Conservation (phyloP, 1,139 yeast species). For the Geotrichum europaeum region DNA sequence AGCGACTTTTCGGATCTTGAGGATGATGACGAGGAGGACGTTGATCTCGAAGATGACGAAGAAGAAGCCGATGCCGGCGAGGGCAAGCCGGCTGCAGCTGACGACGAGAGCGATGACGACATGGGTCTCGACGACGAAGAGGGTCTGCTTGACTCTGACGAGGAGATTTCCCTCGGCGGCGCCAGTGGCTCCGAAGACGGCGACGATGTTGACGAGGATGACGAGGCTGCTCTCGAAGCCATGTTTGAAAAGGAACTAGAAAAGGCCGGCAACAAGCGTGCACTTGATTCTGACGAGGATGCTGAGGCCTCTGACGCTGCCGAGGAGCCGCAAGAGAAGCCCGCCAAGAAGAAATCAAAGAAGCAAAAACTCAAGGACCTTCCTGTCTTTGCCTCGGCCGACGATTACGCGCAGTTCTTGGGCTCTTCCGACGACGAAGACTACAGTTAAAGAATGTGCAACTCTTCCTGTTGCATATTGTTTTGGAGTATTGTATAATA, state of each 20-base stretch:
- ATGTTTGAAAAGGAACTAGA: constrained; percentile 18
- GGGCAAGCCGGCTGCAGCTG: constrained; percentile 28
- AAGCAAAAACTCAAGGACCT: constrained; percentile 58
- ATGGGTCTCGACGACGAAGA: constrained; percentile 32
- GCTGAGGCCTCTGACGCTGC: background rate
- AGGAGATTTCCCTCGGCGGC: constrained; percentile 22
- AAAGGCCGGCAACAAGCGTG: constrained; percentile 14
- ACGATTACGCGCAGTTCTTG: constrained; percentile 74
- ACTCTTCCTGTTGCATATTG: too few species aligned
- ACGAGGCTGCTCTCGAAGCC: constrained; percentile 23
- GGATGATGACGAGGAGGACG: constrained; percentile 33
- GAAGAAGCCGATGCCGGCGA: constrained; percentile 34
- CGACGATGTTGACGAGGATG: constrained; percentile 12
- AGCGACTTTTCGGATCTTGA: constrained; percentile 38
- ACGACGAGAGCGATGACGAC: constrained; percentile 23
- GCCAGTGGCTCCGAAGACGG: constrained; percentile 13
- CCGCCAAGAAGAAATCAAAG: constrained; percentile 40
- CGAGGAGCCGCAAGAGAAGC: constrained; percentile 30
- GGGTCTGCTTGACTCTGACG: constrained; percentile 29
- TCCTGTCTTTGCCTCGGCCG: constrained; percentile 87
- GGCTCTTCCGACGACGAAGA: constrained; percentile 37
- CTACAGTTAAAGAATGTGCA: constrained; percentile 16
- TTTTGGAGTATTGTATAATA: too few species aligned
- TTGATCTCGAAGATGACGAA: constrained; percentile 29
- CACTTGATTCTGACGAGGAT: constrained; percentile 10